Conservation (phyloP, 306 rosid genomes). For the Cajanus cajan region DNA sequence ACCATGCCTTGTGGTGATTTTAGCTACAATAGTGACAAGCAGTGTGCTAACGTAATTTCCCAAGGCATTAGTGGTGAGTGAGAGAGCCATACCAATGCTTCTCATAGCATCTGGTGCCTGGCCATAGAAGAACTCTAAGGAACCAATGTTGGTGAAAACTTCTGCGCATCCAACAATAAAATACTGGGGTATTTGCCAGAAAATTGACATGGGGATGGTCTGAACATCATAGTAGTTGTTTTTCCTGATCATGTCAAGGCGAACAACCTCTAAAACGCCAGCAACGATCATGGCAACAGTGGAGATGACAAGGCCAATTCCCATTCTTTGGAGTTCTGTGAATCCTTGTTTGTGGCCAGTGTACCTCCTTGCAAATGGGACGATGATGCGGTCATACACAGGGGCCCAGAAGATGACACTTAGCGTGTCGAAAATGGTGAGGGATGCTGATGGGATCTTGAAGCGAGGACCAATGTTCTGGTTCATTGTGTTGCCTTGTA, state of each 20-base stretch:
- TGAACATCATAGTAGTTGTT: conserved; percentile 59
- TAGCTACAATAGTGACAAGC: conserved; percentile 65
- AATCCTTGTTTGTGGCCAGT: conserved; percentile 72
- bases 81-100: conserved; percentile 76
- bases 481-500: conserved; percentile 87
- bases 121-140: conserved; percentile 66
- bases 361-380: conserved; percentile 57
- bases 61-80: conserved; percentile 63
- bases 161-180: conserved; percentile 84
- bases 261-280: conserved; percentile 65
- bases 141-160: conserved; percentile 67
- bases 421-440: conserved; percentile 72
- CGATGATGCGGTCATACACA: conserved; percentile 53
- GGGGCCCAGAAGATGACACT: conserved; percentile 86
- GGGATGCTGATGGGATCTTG: conserved; percentile 81
- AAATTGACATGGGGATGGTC: conserved; percentile 69
- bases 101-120: conserved; percentile 91
- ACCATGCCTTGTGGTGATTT: conserved; percentile 56
- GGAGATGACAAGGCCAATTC: conserved; percentile 73
- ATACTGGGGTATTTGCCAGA: conserved; percentile 89
- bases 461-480: conserved; percentile 69
- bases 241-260: conserved; percentile 45
- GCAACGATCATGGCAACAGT: conserved; percentile 62
- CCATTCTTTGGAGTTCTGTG: conserved; percentile 80
- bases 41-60: conserved; percentile 77